Evolutionary conservation across 805 yeast genomes (phyloP).

Genomic region (Candida takata): DNA sequence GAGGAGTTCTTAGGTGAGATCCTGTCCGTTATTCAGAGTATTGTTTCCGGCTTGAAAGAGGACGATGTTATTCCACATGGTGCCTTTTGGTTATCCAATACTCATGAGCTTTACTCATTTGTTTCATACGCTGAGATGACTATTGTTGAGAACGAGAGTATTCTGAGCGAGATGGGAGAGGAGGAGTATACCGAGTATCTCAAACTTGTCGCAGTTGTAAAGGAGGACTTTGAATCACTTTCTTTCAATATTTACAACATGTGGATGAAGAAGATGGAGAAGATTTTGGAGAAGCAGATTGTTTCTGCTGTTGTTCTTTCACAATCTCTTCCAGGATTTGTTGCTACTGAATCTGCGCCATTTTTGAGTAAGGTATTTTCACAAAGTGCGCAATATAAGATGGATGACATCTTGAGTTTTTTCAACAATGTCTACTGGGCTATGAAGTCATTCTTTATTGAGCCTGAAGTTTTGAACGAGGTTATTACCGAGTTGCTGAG

Average conservation of each 20-base stretch:
- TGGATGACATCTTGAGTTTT: slow-evolving; percentile 90
- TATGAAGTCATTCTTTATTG: slow-evolving; percentile 85
- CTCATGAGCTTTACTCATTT: slow-evolving; percentile 91
- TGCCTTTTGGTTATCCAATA: slow-evolving; percentile 95
- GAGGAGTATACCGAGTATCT: slow-evolving; percentile 87
- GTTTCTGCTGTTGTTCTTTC: slow-evolving; percentile 93
- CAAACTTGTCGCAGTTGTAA: slow-evolving; percentile 81
- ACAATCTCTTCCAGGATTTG: slow-evolving; percentile 93
- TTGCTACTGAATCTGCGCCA: slow-evolving; percentile 75
- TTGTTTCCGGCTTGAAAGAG: slow-evolving; percentile 73
- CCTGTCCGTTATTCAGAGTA: slow-evolving; percentile 75
- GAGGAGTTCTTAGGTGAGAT: slow-evolving; percentile 89
- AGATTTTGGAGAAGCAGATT: slow-evolving; percentile 82
- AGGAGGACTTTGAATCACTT: slow-evolving; percentile 88
- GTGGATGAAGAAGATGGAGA: slow-evolving; percentile 95
- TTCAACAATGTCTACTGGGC: slow-evolving; percentile 90
- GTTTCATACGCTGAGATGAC: slow-evolving; percentile 90
- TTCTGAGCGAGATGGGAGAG: slow-evolving; percentile 79
- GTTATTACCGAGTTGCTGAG: slow-evolving; percentile 77
- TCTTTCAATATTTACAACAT: slow-evolving; percentile 91
- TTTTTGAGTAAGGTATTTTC: slow-evolving; percentile 79
- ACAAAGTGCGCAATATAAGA: slow-evolving; percentile 64
- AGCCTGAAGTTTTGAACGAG: slow-evolving; percentile 74
- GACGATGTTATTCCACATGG: slow-evolving; percentile 87
- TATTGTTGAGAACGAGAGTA: slow-evolving; percentile 75